A percentile compares a stretch with the other conserved stretches of the same genome.
Conservation (phyloP, 2,329 filamentous ascomycete species). For the Calonectria hongkongensis region DNA sequence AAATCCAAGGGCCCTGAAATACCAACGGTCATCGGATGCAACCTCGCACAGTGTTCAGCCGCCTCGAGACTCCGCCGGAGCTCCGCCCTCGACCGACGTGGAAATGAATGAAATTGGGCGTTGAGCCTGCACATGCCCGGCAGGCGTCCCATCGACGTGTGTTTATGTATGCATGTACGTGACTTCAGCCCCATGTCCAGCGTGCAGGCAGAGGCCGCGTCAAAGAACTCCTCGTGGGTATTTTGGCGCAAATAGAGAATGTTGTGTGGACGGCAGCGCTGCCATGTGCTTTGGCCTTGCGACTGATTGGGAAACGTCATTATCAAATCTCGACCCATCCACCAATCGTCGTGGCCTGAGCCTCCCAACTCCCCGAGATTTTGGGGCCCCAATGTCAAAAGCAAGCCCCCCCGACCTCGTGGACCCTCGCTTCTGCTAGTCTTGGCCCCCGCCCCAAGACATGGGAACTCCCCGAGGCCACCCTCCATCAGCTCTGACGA, state of each 20-base stretch:
- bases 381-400: constrained; percentile 46
- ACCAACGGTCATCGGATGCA: constrained; percentile 17
- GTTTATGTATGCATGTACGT: constrained; percentile 31
- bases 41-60: constrained; percentile 37
- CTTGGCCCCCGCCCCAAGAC: constrained; percentile 18
- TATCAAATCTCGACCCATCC: constrained; percentile 43
- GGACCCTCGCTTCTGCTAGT: constrained; percentile 46
- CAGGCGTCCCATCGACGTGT: background rate
- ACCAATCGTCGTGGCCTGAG: constrained; percentile 39
- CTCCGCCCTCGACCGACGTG: constrained; percentile 25
- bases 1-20: background rate
- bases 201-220: constrained; percentile 31
- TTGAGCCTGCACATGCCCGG: constrained; percentile 22
- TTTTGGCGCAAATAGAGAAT: constrained; percentile 22
- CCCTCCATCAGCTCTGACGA: constrained; percentile 19
- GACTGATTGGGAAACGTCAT: constrained; percentile 41
- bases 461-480: constrained; percentile 37
- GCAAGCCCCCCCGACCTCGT: constrained; percentile 49
- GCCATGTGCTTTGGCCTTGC: constrained; percentile 31
- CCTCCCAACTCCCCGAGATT: constrained; percentile 52
- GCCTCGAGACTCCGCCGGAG: constrained; percentile 12
- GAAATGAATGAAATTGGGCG: constrained; percentile 9
- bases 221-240: constrained; percentile 36
- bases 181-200: constrained; percentile 34
- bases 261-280: constrained; percentile 33